phyloP scores from a whole-genome alignment of 768 basidiomycete genomes.

The Daedalea quercina region DNA sequence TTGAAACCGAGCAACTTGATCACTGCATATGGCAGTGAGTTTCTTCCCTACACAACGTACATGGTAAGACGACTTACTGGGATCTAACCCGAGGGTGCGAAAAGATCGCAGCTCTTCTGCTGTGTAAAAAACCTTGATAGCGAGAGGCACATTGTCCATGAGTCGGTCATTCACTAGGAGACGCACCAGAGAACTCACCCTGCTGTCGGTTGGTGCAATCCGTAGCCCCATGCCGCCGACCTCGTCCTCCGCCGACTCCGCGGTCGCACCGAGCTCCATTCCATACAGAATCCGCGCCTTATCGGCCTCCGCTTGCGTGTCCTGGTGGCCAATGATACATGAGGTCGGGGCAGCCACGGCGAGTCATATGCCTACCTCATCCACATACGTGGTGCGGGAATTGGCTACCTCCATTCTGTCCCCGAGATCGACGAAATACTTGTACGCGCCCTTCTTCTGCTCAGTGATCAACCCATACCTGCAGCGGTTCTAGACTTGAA shows the following conservation, averaged over 20 bases:
- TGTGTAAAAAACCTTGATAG: slow-evolving; percentile 69
- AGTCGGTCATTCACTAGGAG: too few relatives aligned
- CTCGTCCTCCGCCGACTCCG: slow-evolving; percentile 31
- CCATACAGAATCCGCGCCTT: slow-evolving; percentile 32
- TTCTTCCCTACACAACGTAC: background rate
- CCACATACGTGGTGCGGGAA: slow-evolving; percentile 65
- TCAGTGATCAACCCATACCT: slow-evolving; percentile 89
- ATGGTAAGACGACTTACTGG: slow-evolving; percentile 40
- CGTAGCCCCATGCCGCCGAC: slow-evolving; percentile 18
- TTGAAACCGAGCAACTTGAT: slow-evolving; percentile 95
- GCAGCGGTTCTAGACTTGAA: slow-evolving; percentile 4
- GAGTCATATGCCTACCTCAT: slow-evolving; percentile 45
- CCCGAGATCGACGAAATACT: slow-evolving; percentile 76
- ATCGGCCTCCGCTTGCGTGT: slow-evolving; percentile 29
- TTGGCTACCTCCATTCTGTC: slow-evolving; percentile 72
- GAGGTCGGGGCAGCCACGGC: background rate
- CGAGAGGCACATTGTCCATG: background rate
- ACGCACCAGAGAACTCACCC: slow-evolving; percentile 30
- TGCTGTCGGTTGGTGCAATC: slow-evolving; percentile 34
- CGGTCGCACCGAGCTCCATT: slow-evolving; percentile 33
- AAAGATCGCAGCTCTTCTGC: slow-evolving; percentile 79
- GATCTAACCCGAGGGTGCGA: slow-evolving; percentile 72
- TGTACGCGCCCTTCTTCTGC: slow-evolving; percentile 77
- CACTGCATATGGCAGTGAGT: slow-evolving; percentile 33
- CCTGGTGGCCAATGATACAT: slow-evolving; percentile 14